Percentiles rank a stretch among this genome's conserved stretches.
Conservation (phyloP, 2,329 filamentous ascomycete genomes). For the Hirsutella minnesotensis region DNA sequence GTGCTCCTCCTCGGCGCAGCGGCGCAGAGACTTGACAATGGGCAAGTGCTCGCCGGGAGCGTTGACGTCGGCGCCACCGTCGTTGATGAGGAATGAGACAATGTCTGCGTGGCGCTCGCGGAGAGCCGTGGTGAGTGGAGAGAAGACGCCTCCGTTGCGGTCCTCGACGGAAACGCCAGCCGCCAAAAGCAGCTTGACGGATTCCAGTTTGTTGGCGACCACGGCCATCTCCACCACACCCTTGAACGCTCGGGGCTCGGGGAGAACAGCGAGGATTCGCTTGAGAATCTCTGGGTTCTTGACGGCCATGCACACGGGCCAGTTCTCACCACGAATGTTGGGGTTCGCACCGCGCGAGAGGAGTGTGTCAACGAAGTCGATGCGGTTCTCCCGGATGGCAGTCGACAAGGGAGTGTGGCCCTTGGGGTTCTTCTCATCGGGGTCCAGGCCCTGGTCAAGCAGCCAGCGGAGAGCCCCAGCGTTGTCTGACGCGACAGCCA, state of each 20-base stretch:
- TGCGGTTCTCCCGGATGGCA: slow-evolving; percentile 47
- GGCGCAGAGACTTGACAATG: slow-evolving; percentile 56
- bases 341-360: slow-evolving; percentile 48
- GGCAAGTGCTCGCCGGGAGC: slow-evolving; percentile 59
- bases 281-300: slow-evolving; percentile 46
- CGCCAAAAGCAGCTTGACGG: slow-evolving; percentile 50
- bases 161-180: slow-evolving; percentile 59
- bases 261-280: slow-evolving; percentile 43
- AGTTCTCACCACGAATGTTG: slow-evolving; percentile 52
- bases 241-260: slow-evolving; percentile 49
- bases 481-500: slow-evolving; percentile 50
- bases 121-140: slow-evolving; percentile 54
- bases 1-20: slow-evolving; percentile 41
- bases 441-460: slow-evolving; percentile 45
- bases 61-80: slow-evolving; percentile 52
- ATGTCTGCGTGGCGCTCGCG: slow-evolving; percentile 51
- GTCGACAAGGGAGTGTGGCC: slow-evolving; percentile 53
- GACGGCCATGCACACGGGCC: slow-evolving; percentile 60
- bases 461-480: slow-evolving; percentile 48
- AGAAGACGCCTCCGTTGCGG: slow-evolving; percentile 63
- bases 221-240: slow-evolving; percentile 59
- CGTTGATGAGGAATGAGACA: slow-evolving; percentile 47
- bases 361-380: slow-evolving; percentile 47
- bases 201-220: slow-evolving; percentile 53
- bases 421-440: slow-evolving; percentile 45